Base-by-base conservation (phyloP, 108 stramenopile genomes). In the Stephanodiscus minutulus region DNA sequence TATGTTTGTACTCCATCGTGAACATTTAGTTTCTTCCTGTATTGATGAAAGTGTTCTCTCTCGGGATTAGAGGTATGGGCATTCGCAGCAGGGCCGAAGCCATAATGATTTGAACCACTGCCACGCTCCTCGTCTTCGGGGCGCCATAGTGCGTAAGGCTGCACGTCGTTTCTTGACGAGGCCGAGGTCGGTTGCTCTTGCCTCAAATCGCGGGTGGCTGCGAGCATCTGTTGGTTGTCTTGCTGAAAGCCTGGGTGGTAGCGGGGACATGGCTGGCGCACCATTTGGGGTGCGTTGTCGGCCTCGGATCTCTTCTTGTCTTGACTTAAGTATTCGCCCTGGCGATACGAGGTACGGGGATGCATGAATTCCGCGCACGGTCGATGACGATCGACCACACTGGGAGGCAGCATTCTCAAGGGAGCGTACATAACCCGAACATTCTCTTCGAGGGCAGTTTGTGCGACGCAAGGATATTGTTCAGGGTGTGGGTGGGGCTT, bases 301-400 rank as follows among this genome's bases (percentile, higher is more conserved):
- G 29, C 55, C 28, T 56, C 29, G 25, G 5, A 28, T 56, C 27
- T 31, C 60, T 52, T 61, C 49, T 12, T 27, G 22, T 20, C 18
- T 21, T 39, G 68, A 27, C 22, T 46, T 46, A 47, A 56, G 24
- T 52, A 43, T 20, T n/a, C 47, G 59, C 22, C 50, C 31, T 50
- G 71, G 22, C 24, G 71, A 46, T 63, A 29, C 59, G 49, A 35
- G 31, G 48, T 5, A 22, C 41, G 71, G 41, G 7, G 50, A 36
- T 27, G n/a, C 25, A 27, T 49, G 53, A 55, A 64, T 49, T 64
- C 54, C 1, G 50, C 2, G 35, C 22, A 53, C 29, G 28, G 50
- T 33, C 29, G 25, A 36, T 47, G 21, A 47, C 7, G 39, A 61
- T 61, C 46, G 61, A 53, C 22, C 46, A 39, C 54, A 7, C 24